Percentiles rank a stretch among this genome's conserved stretches.
phyloP scores from a whole-genome alignment of 192 early-diverging fungal species.

The Umbelopsis ramanniana region DNA sequence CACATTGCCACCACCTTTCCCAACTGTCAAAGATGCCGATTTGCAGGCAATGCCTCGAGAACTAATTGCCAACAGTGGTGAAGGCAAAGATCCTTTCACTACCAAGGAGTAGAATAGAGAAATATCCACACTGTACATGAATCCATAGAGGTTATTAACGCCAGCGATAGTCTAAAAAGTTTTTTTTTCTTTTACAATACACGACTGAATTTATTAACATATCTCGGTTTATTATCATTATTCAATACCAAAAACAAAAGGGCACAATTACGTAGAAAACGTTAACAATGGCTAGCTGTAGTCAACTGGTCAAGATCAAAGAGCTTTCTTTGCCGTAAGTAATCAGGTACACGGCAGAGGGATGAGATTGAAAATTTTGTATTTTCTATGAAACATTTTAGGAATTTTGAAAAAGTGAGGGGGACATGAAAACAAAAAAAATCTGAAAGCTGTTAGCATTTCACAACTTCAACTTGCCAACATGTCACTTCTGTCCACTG shows the following conservation, averaged over 20 bases:
- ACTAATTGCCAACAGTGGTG: slow-evolving; percentile 49
- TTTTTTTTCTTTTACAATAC: slow-evolving; percentile 8
- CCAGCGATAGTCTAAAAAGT: background rate
- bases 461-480: background rate
- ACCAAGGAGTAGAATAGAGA: slow-evolving; percentile 43
- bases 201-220: background rate
- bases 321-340: too few species aligned
- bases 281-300: background rate
- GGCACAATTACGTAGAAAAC: too few species aligned
- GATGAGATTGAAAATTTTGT: background rate
- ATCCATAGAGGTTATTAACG: slow-evolving; percentile 19
- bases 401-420: too few species aligned
- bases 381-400: background rate
- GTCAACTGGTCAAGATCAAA: background rate
- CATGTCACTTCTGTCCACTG: slow-evolving; percentile 16
- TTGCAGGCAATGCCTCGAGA: slow-evolving; percentile 52
- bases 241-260: too few species aligned
- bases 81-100: slow-evolving; percentile 50
- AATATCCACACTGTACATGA: slow-evolving; percentile 22
- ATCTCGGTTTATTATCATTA: too few species aligned
- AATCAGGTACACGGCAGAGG: too few species aligned
- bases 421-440: too few species aligned
- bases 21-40: slow-evolving; percentile 61
- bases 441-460: background rate
- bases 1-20: slow-evolving; percentile 67